These are phyloP conservation scores for Malassezia psittaci DNA, from an alignment of 1,284 basidiomycete genomes.

Conservation along the genomic window DNA sequence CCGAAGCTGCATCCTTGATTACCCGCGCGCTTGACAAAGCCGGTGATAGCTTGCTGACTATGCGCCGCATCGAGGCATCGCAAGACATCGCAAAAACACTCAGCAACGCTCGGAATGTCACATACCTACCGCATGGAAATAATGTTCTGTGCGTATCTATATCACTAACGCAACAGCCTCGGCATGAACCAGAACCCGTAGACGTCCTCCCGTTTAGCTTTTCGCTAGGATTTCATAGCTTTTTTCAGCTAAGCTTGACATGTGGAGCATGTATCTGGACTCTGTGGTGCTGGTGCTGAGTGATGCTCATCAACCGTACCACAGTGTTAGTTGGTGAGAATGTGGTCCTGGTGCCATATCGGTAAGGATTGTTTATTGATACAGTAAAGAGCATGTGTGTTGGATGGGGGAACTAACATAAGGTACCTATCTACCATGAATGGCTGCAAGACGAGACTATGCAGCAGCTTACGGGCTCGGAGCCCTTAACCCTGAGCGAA, in stretches of 20 bases:
- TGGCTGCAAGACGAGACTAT: slow-evolving; percentile 80
- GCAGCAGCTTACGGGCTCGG: slow-evolving; percentile 71
- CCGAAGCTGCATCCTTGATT: slow-evolving; percentile 75
- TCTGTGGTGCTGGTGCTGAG: neutral
- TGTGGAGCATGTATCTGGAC: neutral
- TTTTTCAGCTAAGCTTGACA: neutral
- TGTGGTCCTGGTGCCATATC: slow-evolving; percentile 16
- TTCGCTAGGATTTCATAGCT: neutral
- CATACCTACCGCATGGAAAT: slow-evolving; percentile 49
- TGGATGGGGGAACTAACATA: neutral
- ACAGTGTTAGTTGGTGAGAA: slow-evolving; percentile 12
- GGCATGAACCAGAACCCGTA: slow-evolving; percentile 10
- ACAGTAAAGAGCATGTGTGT: slow-evolving; percentile 11
- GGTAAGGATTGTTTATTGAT: neutral
- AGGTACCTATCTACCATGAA: slow-evolving; percentile 57
- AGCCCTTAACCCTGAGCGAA: slow-evolving; percentile 68
- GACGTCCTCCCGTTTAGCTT: neutral
- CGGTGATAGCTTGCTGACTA: slow-evolving; percentile 86
- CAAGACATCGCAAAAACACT: slow-evolving; percentile 71
- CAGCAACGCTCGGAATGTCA: slow-evolving; percentile 49
- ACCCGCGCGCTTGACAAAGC: slow-evolving; percentile 84
- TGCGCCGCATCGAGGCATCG: slow-evolving; percentile 93
- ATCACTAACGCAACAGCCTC: slow-evolving; percentile 2
- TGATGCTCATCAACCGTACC: slow-evolving; percentile 7
- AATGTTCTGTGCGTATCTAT: slow-evolving; percentile 41